Conservation (phyloP, 2,329 filamentous ascomycete genomes). For the Tolypocladium endophyticum region DNA sequence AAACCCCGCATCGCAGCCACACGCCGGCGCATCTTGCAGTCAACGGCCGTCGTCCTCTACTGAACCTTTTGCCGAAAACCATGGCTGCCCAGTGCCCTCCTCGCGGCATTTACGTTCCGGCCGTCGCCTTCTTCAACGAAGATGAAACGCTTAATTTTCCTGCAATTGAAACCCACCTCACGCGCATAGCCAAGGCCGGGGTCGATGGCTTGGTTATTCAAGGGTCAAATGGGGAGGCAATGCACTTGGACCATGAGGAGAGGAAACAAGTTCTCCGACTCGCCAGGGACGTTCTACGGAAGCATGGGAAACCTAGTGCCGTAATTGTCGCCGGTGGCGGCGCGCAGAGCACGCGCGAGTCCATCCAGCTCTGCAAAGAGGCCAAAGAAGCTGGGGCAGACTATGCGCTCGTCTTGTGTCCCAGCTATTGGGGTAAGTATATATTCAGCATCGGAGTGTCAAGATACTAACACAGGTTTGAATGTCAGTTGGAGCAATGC, state of each 20-base stretch:
- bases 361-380: conserved; percentile 59
- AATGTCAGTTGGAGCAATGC: neutral
- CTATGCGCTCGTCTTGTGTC: conserved; percentile 66
- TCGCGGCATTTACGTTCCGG: conserved; percentile 26
- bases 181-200: conserved; percentile 49
- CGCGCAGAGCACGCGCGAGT: conserved; percentile 64
- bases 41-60: neutral
- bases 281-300: conserved; percentile 30
- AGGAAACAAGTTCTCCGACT: conserved; percentile 53
- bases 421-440: conserved; percentile 54
- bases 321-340: conserved; percentile 65
- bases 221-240: conserved; percentile 76
- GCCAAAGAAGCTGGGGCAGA: conserved; percentile 62
- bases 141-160: conserved; percentile 21
- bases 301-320: conserved; percentile 1
- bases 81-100: conserved; percentile 2
- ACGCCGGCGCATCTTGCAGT: neutral
- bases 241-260: conserved; percentile 64
- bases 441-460: neutral
- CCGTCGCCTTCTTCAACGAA: conserved; percentile 24
- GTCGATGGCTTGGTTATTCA: conserved; percentile 69
- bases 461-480: neutral
- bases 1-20: neutral
- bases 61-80: neutral
- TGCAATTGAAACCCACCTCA: conserved; percentile 21